Conservation (phyloP, 345 rosid genomes). For the Angophora floribunda region DNA sequence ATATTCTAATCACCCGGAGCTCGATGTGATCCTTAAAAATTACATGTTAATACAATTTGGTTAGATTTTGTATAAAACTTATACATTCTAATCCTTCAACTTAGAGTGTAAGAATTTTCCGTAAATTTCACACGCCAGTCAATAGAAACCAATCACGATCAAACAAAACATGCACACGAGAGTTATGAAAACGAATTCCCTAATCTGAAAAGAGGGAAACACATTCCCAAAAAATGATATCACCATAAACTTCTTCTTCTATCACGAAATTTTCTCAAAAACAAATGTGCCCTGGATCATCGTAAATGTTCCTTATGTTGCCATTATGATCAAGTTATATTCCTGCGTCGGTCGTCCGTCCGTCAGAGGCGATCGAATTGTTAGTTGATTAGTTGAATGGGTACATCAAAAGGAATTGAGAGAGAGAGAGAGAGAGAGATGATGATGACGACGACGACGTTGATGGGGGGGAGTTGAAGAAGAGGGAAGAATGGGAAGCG, state of each 20-base stretch:
- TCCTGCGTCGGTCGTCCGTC: neutral
- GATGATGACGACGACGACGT: neutral
- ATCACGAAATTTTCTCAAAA: accelerated
- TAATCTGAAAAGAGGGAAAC: neutral
- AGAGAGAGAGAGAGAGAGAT: neutral
- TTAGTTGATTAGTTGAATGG: neutral
- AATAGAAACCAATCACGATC: neutral
- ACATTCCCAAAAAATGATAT: neutral
- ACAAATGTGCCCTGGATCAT: neutral
- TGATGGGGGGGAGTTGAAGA: neutral
- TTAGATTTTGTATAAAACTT: neutral
- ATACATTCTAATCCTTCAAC: neutral
- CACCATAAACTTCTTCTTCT: neutral
- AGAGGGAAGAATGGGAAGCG: neutral
- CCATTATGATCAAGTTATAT: neutral
- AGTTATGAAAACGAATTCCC: neutral
- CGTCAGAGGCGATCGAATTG: neutral
- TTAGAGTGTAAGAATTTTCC: neutral
- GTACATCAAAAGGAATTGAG: neutral
- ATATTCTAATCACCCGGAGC: too few relatives aligned
- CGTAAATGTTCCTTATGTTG: neutral
- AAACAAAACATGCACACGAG: too few relatives aligned
- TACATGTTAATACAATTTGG: neutral
- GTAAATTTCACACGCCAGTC: neutral
- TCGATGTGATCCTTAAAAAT: neutral